Evolutionary conservation across 2,329 filamentous ascomycete genomes (phyloP).

Genomic region (Stromatinia cepivora): DNA sequence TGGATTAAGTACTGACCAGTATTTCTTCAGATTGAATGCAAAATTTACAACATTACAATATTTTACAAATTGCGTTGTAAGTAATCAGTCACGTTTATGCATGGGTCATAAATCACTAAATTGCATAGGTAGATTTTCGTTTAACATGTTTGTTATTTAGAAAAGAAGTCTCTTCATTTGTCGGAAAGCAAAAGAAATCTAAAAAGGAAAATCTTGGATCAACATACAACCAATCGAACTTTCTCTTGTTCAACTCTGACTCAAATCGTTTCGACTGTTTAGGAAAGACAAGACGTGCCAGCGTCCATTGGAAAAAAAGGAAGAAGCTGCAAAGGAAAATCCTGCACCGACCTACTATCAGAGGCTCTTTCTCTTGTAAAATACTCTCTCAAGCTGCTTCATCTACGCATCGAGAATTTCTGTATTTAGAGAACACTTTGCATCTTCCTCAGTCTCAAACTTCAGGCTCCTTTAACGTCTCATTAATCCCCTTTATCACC

Average conservation of each 20-base stretch:
- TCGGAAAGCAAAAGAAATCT: no score
- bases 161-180: not conserved
- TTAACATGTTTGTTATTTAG: not conserved
- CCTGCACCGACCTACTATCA: not conserved
- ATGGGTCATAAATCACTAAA: not conserved
- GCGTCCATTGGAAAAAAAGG: not conserved
- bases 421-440: no score
- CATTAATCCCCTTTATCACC: not conserved
- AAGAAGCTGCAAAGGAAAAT: not conserved
- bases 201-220: no score
- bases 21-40: not conserved
- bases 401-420: no score
- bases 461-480: no score
- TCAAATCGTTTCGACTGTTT: no score
- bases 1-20: not conserved
- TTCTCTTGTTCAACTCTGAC: no score
- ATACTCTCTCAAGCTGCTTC: no score
- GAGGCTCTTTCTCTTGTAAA: not conserved
- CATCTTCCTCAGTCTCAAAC: no score
- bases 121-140: not conserved
- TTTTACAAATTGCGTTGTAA: not conserved
- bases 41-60: not conserved
- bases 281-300: not conserved
- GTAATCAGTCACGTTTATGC: not conserved
- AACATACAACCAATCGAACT: no score